Evolutionary conservation across 768 basidiomycete species (phyloP), one percentile per base, ranked within the genome.

Genomic region (Lepiota venenata): DNA sequence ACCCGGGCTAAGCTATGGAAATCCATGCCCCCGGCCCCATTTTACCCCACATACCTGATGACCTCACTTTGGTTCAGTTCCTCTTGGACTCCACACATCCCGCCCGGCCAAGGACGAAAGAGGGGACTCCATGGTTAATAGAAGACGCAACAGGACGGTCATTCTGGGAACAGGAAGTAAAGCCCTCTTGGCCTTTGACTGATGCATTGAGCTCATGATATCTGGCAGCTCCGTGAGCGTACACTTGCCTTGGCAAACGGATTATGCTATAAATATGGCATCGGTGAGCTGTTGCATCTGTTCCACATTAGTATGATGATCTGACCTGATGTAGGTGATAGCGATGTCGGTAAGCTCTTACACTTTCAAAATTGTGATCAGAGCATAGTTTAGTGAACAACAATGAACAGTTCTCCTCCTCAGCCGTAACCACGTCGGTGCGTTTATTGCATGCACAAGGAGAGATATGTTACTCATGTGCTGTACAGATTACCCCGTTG

Each of bases 361-460:
- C 2, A 8, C 3, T 5, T 3, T 48, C 20, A 9, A 18, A 18
- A 18, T 11, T 16, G 3, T 20, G 36, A n/a, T n/a, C n/a, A n/a
- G n/a, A n/a, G n/a, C n/a, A n/a, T 40, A 20, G 18, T 3, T 47
- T 42, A 9, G 2, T 40, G 37, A 39, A 29, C 32, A 4, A 22
- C 41, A 37, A n/a, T 27, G 22, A 22, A 20, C 58, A 87, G 87
- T 85, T 7, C 71, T 85, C 52, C 62, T 87, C 39, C 86, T 81
- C 64, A 84, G 84, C 56, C 76, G 82, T 25, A 89, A 89, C 63
- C 83, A 87, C 60, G 63, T 87, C 39, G 85, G 84, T 82, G 57
- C 39, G 74, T 61, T 16, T 39, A 14, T 36, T 16, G 25, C 3
- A 41, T 18, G 49, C 11, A 16, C 21, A 35, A 15, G 52, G 16